Conservation (phyloP, 139 green algal species). For the Micromonas commoda region DNA sequence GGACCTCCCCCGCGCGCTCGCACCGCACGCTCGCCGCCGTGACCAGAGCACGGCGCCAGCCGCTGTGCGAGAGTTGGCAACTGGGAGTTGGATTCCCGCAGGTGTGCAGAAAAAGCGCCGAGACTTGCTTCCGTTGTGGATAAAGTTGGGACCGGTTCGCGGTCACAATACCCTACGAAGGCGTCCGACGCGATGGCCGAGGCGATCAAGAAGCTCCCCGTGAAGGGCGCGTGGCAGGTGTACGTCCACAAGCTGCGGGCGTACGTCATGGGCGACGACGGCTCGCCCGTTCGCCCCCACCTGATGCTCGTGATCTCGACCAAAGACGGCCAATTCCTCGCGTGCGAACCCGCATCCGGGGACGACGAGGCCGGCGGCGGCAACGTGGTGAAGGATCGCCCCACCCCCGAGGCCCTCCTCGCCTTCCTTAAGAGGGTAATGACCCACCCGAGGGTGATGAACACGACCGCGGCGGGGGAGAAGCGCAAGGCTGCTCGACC, state of each 20-base stretch:
- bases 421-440: not conserved
- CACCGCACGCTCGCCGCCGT: no score
- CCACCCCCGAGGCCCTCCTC: constrained; percentile 7
- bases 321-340: not conserved
- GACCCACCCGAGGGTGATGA: not conserved
- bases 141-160: no score
- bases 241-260: constrained; percentile 30
- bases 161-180: no score
- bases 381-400: constrained; percentile 15
- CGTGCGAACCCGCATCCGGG: not conserved
- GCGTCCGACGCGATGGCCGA: not conserved
- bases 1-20: no score
- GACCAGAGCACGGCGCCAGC: no score
- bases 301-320: not conserved
- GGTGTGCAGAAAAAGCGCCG: no score
- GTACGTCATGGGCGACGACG: not conserved
- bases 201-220: not conserved
- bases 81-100: no score
- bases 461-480: not conserved
- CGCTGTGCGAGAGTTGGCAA: no score
- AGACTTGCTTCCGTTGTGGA: not conserved
- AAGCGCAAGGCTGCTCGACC: not conserved
- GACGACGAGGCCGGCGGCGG: not conserved
- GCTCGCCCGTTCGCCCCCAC: not conserved
- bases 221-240: constrained; percentile 8